Conservation (phyloP, 805 yeast genomes). For the Debaryomyces hansenii region DNA sequence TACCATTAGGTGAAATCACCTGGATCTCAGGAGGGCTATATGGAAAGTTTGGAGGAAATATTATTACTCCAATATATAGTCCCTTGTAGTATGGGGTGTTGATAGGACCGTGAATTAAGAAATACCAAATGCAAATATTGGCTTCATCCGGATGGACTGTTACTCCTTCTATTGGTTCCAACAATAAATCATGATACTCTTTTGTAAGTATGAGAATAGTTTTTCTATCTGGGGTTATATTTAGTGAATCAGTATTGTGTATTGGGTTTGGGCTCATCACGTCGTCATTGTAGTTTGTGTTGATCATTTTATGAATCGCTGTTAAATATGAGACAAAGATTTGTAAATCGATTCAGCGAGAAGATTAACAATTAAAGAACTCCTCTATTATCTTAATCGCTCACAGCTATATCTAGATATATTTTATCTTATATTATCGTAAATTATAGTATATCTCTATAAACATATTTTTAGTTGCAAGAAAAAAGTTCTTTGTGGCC, state of each 20-base stretch:
- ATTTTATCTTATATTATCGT: too few species aligned
- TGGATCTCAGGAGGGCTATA: constrained; percentile 17
- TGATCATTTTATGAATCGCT: background rate
- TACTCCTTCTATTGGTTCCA: constrained; percentile 8
- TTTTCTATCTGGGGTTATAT: background rate
- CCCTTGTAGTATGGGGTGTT: constrained; percentile 13
- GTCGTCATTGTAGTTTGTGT: background rate
- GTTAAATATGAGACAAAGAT: background rate
- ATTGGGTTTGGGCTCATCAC: constrained; percentile 1
- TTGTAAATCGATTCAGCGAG: too few species aligned
- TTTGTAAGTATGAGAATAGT: constrained; percentile 5
- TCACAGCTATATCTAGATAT: too few species aligned
- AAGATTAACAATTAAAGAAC: too few species aligned
- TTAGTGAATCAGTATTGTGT: background rate
- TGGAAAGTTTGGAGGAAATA: constrained; percentile 15
- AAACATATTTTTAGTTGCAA: too few species aligned
- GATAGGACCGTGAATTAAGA: constrained; percentile 12
- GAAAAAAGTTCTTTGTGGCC: background rate
- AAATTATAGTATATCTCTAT: too few species aligned
- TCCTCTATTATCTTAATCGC: too few species aligned
- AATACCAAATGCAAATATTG: constrained; percentile 14
- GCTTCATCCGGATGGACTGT: constrained; percentile 11
- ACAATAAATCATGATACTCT: constrained; percentile 8
- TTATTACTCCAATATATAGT: constrained; percentile 13
- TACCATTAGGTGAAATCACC: constrained; percentile 16